Conservation (phyloP, 2,329 filamentous ascomycete genomes). For the Fusarium sp. region DNA sequence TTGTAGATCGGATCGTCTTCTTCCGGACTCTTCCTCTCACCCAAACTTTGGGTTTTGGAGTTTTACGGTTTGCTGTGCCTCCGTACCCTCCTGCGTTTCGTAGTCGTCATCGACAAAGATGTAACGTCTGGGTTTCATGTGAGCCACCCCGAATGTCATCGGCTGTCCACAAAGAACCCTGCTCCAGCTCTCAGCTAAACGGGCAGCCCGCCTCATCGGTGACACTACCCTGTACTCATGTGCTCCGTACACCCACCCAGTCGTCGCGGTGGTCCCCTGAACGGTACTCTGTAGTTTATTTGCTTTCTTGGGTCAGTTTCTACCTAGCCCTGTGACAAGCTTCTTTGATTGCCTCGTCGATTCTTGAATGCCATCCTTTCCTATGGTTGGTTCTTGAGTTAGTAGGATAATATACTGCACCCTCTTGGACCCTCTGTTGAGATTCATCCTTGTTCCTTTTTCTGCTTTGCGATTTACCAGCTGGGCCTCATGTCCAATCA, state of each 20-base stretch:
- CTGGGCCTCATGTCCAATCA: slow-evolving; percentile 26
- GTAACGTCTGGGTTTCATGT: slow-evolving; percentile 38
- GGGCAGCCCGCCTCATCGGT: slow-evolving; percentile 38
- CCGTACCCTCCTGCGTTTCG: slow-evolving; percentile 22
- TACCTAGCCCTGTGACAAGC: background rate
- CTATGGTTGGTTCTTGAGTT: no score
- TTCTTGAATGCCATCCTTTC: no score
- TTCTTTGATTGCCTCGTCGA: background rate
- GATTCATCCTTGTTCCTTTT: background rate
- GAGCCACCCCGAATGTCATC: slow-evolving; percentile 40
- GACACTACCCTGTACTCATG: slow-evolving; percentile 28
- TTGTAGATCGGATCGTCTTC: slow-evolving; percentile 4
- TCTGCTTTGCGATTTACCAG: background rate
- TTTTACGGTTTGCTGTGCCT: background rate
- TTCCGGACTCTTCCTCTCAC: background rate
- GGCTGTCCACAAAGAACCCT: slow-evolving; percentile 32
- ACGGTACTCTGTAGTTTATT: slow-evolving; percentile 26
- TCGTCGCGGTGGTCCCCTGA: slow-evolving; percentile 23
- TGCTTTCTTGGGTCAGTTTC: background rate
- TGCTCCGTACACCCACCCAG: slow-evolving; percentile 13
- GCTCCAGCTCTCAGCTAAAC: slow-evolving; percentile 39
- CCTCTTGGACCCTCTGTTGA: background rate
- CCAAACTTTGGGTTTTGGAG: slow-evolving; percentile 10
- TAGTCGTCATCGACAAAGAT: slow-evolving; percentile 32
- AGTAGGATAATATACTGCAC: background rate